Percentiles rank a stretch among this genome's conserved stretches.
Evolutionary conservation across 2,329 filamentous ascomycete genomes (phyloP).

Genomic region (Claviceps humidiphila): DNA sequence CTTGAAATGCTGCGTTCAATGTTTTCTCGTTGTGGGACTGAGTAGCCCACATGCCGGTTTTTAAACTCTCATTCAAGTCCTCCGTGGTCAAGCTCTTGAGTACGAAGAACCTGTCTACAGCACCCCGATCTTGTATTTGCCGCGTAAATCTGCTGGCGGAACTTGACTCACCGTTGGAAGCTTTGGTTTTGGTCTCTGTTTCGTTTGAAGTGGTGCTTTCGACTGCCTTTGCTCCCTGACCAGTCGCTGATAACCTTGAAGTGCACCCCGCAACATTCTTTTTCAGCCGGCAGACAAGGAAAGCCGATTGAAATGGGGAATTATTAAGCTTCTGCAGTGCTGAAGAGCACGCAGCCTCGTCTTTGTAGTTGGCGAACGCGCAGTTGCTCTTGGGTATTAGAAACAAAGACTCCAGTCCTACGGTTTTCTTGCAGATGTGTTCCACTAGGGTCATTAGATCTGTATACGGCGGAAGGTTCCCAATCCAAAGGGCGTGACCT

Average conservation of each 20-base stretch:
- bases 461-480: conserved; percentile 77
- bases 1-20: conserved; percentile 72
- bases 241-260: conserved; percentile 36
- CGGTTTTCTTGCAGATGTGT: conserved; percentile 71
- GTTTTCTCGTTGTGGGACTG: conserved; percentile 84
- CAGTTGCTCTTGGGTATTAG: conserved; percentile 96
- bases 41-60: conserved; percentile 83
- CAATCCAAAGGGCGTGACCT: conserved; percentile 91
- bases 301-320: conserved; percentile 73
- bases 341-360: conserved; percentile 58
- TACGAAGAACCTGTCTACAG: conserved; percentile 53
- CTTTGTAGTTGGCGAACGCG: conserved; percentile 89
- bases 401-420: conserved; percentile 76
- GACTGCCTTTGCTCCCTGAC: conserved; percentile 29
- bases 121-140: conserved; percentile 1
- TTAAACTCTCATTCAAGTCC: conserved; percentile 78
- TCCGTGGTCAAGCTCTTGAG: conserved; percentile 87
- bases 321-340: conserved; percentile 83
- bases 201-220: conserved; percentile 1
- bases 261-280: conserved; percentile 36
- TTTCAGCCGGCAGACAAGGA: conserved; percentile 73
- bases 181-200: not conserved
- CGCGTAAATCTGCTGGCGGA: not conserved
- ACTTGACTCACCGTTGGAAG: conserved; percentile 4
- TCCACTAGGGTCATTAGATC: conserved; percentile 76